phyloP scores from a whole-genome alignment of 139 green algal genomes.

The Edaphochlamys debaryana region DNA sequence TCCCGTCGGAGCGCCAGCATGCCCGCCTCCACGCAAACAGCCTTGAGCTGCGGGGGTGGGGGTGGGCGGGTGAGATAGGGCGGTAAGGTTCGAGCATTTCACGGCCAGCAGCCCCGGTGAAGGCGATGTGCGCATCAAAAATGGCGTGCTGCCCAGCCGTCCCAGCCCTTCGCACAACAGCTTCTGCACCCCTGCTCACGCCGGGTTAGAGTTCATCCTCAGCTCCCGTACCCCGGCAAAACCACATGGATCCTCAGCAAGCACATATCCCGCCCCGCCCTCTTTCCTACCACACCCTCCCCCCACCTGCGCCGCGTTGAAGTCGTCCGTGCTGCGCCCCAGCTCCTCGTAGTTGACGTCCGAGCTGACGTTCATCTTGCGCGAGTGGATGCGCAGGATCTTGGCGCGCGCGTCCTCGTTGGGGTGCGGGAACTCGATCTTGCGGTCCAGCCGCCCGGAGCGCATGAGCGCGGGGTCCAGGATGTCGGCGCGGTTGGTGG shows the following conservation, averaged over 20 bases:
- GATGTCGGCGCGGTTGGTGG: conserved; percentile 98
- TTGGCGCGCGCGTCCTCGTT: conserved; percentile 96
- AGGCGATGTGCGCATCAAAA: no score
- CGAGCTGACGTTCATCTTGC: conserved; percentile 74
- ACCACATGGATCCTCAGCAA: no score
- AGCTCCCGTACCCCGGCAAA: no score
- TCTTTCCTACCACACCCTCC: no score
- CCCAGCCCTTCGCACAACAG: no score
- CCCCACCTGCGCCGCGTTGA: conserved; percentile 99
- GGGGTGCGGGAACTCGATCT: conserved; percentile 99
- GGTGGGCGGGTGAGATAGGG: no score
- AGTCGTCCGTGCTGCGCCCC: conserved; percentile 95
- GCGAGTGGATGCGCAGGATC: conserved; percentile 90
- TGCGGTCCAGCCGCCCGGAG: conserved; percentile 94
- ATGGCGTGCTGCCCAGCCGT: no score
- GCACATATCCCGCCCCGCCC: no score
- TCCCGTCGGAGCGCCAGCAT: conserved; percentile 98
- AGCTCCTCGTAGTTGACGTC: conserved; percentile 99
- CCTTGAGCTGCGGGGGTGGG: conserved; percentile 76
- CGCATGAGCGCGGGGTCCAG: conserved; percentile 98
- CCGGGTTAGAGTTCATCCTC: no score
- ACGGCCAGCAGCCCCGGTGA: no score
- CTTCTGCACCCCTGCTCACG: no score
- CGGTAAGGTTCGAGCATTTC: no score
- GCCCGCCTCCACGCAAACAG: conserved; percentile 98